Evolutionary conservation across 2,329 filamentous ascomycete genomes (phyloP), one percentile per base, ranked within the genome.

Genomic region (Colletotrichum sp.): DNA sequence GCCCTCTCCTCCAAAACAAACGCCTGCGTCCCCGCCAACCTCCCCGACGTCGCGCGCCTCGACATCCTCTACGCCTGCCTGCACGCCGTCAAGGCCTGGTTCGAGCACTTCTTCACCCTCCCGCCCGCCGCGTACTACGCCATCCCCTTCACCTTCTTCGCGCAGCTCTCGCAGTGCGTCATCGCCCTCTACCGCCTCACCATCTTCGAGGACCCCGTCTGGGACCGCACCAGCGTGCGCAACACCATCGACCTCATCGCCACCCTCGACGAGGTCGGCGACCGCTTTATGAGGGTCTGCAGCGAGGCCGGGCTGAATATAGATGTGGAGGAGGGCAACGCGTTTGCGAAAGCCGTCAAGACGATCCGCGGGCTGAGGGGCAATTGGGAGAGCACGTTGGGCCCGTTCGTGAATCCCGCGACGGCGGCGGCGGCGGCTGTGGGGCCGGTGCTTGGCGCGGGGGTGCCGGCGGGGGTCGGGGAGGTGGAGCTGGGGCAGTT

Each of bases 361-460:
- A 84, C 85, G n/a, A 80, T 86, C 75, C 80, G 79, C 59, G 84
- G 82, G 32, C 77, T 86, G 60, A 81, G 80, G 44, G 79, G 72
- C 16, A 81, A 80, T 10, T 86, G 85, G 85, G 85, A 85, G 66
- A 84, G 84, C 26, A 78, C 80, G 16, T 66, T 86, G 55, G 79
- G 80, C 3, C 73, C 73, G 48, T 63, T 72, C 10, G 62, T 30
- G 3, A 64, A 34, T 18, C 44, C 59, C 6, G 63, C 66, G 30
- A 13, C 73, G 28, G 7, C 71, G 18, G 28, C 71, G 12, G 9
- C 70, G 30, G 28, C 71, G 2, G 55, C 55, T 28, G 80, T 81
- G 55, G 28, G 3, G 44, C 9, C 5, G 24, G 55, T 34, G 22
- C 52, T 34, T 30, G 67, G 36, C 30, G 52, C 28, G 1, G 75